A percentile compares a stretch with the other conserved stretches of the same genome.
Evolutionary conservation across 2,329 filamentous ascomycete species (phyloP).

Genomic region (Corynespora cassiicola): DNA sequence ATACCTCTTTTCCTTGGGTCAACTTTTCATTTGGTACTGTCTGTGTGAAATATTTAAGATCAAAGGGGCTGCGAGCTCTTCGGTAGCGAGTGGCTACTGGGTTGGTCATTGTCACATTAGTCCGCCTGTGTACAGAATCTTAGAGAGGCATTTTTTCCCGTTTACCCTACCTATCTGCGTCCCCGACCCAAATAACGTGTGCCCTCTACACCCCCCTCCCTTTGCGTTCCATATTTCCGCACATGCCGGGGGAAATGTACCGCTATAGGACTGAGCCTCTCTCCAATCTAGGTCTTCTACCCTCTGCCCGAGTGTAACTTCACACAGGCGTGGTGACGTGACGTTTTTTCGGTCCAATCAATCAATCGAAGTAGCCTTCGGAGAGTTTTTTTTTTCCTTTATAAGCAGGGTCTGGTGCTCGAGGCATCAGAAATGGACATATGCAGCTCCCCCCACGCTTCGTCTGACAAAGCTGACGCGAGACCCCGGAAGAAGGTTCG

Average conservation of each 20-base stretch:
- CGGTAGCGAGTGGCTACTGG: slow-evolving; percentile 21
- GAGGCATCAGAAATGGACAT: too few relatives aligned
- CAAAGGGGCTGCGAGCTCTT: slow-evolving; percentile 26
- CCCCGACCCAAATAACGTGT: too few relatives aligned
- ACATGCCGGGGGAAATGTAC: slow-evolving; percentile 9
- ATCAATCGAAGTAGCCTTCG: too few relatives aligned
- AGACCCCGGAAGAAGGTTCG: too few relatives aligned
- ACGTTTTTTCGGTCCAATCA: too few relatives aligned
- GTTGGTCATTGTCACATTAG: slow-evolving; percentile 44
- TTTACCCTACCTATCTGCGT: slow-evolving; percentile 22
- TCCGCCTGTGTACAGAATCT: slow-evolving; percentile 45
- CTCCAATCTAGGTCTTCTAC: slow-evolving; percentile 26
- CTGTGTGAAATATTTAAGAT: slow-evolving; percentile 41
- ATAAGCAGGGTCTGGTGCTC: too few relatives aligned
- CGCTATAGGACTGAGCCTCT: slow-evolving; percentile 26
- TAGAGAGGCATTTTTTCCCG: slow-evolving; percentile 41
- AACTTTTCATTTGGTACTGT: slow-evolving; percentile 43
- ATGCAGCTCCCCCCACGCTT: too few relatives aligned
- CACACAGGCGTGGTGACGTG: too few relatives aligned
- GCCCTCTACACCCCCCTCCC: slow-evolving; percentile 22
- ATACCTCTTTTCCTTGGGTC: slow-evolving; percentile 45
- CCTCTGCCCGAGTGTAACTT: too few relatives aligned
- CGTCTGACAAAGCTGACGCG: too few relatives aligned
- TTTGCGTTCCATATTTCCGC: slow-evolving; percentile 5
- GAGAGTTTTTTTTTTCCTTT: too few relatives aligned